phyloP scores from a whole-genome alignment of 345 rosid species.

The Hibiscus tridactylites region DNA sequence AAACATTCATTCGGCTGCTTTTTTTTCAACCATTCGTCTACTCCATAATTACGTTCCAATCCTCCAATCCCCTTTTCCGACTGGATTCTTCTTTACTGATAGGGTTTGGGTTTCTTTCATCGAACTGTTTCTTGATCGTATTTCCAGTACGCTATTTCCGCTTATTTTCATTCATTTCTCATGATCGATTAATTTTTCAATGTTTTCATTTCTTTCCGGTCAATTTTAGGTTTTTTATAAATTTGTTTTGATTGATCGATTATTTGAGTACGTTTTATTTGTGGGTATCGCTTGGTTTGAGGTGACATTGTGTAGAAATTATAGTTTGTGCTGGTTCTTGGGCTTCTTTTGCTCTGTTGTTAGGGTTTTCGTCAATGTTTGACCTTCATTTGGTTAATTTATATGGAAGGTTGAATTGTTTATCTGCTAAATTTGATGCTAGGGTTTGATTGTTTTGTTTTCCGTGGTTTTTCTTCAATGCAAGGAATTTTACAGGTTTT shows the following conservation, averaged over 20 bases:
- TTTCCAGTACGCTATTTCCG: not conserved
- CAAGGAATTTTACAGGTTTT: slow-evolving; percentile 3
- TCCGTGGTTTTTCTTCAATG: not conserved
- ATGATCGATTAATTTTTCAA: too few species aligned
- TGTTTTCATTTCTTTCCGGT: not conserved
- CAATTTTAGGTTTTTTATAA: not conserved
- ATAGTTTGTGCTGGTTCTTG: not conserved
- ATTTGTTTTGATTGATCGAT: not conserved
- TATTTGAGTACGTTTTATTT: not conserved
- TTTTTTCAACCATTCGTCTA: not conserved
- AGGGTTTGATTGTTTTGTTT: not conserved
- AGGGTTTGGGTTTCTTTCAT: not conserved
- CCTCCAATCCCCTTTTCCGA: not conserved
- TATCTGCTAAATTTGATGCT: not conserved
- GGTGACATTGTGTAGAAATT: not conserved
- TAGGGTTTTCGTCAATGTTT: not conserved
- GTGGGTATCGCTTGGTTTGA: not conserved
- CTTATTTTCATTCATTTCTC: not conserved
- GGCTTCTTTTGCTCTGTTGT: not conserved
- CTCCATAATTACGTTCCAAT: not conserved
- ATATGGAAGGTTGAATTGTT: not conserved
- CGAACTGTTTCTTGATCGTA: not conserved
- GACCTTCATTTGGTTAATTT: not conserved
- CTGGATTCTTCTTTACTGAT: not conserved
- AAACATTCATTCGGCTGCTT: not conserved